A percentile compares a stretch with the other conserved stretches of the same genome.
Conservation (phyloP, 2,329 filamentous ascomycete species). For the Aspergillus quadricinctus region DNA sequence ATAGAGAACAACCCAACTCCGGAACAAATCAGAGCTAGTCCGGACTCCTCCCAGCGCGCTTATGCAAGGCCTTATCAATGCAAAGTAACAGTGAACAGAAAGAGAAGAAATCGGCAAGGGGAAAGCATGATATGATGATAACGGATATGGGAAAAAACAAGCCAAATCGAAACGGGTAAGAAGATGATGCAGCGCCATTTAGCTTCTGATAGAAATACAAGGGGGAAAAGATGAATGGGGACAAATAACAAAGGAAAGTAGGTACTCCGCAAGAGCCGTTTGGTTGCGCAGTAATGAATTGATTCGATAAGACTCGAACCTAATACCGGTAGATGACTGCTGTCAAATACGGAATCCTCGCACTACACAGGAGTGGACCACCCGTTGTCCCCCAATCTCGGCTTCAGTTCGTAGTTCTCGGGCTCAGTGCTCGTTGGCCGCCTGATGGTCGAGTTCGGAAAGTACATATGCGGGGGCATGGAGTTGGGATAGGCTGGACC, state of each 20-base stretch:
- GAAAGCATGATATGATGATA: slow-evolving; percentile 9
- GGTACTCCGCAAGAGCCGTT: background rate
- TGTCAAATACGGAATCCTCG: background rate
- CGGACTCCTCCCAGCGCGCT: slow-evolving; percentile 23
- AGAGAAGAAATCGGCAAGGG: slow-evolving; percentile 2
- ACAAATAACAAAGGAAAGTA: slow-evolving; percentile 19
- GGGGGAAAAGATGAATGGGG: slow-evolving; percentile 18
- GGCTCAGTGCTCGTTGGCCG: slow-evolving; percentile 73
- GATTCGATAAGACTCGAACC: background rate
- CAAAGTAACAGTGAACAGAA: slow-evolving; percentile 16
- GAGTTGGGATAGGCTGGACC: slow-evolving; percentile 47
- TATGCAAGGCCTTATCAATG: slow-evolving; percentile 16
- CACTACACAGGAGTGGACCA: slow-evolving; percentile 35
- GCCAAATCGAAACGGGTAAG: slow-evolving; percentile 10
- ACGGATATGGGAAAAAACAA: slow-evolving; percentile 9
- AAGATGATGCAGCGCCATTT: slow-evolving; percentile 12
- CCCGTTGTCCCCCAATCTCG: slow-evolving; percentile 34
- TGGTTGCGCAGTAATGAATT: background rate
- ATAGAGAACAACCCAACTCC: slow-evolving; percentile 9
- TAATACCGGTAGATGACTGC: background rate
- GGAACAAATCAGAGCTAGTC: slow-evolving; percentile 12
- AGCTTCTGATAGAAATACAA: slow-evolving; percentile 20
- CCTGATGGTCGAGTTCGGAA: slow-evolving; percentile 63
- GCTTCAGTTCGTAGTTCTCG: slow-evolving; percentile 60
- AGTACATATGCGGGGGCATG: slow-evolving; percentile 64